Base-by-base conservation (phyloP, 2,329 filamentous ascomycete genomes). In the Pseudocercospora cruenta region DNA sequence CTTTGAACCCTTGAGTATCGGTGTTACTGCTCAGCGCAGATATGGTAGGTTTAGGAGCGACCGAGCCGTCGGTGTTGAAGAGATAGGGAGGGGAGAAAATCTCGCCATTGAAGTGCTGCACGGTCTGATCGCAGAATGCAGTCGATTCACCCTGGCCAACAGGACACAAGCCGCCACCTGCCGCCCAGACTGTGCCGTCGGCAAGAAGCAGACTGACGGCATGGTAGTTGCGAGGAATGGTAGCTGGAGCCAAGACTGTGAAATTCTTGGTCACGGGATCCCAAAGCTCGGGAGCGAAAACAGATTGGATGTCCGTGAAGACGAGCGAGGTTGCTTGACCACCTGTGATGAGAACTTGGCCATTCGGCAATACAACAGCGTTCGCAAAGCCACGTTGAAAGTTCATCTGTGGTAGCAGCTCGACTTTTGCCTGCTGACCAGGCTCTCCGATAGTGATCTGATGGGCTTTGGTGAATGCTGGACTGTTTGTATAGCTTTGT, bases 31-130 rank as follows among this genome's bases (percentile, higher is more conserved):
- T 75, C 0, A 81, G 75, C 3, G 67, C 72, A 5, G 61, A 73
- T 59, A 87, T 85, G 4, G 72, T 68, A 0, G 85, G 85, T 0
- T 84, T 79, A 0, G 74, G 67, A 2, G 81, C 80, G 0, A 63
- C 66, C 14, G 74, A 69, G 16, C 84, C 84, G 49, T 83, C 77
- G 2, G 71, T 36, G 31, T 81, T 82, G 66, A 86, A 83, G 0
- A 88, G 82, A 67, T 88, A 88, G 0, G 83, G 82, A 0, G 86
- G 87, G 4, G 79, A 80, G 73, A 83, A 88, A 60, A 88, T 82
- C 73, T 88, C 81, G 4, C 75, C 84, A 67, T 88, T 84, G 45
- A 79, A 80, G 68, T 88, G 86, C 63, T 88, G 84, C 16, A 66
- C 70, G 26, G 78, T 76, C 9, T 53, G 57, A 3, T 73, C 74